These are phyloP conservation scores for Coix lacrymajobi DNA, from an alignment of 176 grass and related monocot species.

Conservation along the genomic window DNA sequence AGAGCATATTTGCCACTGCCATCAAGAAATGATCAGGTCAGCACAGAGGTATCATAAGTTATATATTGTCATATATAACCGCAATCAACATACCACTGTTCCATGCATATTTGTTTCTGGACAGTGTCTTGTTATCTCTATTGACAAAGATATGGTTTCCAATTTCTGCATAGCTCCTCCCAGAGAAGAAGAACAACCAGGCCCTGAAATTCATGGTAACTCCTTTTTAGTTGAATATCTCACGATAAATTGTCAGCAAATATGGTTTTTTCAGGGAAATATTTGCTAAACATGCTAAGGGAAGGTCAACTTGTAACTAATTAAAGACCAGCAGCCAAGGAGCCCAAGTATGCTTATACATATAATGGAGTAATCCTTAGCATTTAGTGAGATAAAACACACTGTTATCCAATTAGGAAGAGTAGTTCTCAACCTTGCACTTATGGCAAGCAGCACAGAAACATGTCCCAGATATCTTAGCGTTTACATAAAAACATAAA, in stretches of 20 bases:
- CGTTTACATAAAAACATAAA: background rate
- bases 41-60: background rate
- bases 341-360: background rate
- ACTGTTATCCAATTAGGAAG: background rate
- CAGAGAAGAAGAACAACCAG: constrained; percentile 63
- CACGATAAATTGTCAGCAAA: background rate
- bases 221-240: background rate
- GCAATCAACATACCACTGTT: constrained; percentile 33
- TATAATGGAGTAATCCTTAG: background rate
- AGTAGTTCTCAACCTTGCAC: background rate
- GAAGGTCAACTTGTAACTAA: background rate
- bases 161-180: constrained; percentile 59
- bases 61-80: background rate
- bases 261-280: background rate
- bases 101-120: constrained; percentile 51
- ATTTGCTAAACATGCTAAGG: background rate
- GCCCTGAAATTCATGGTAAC: constrained; percentile 39
- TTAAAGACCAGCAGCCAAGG: background rate
- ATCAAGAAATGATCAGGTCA: background rate
- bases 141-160: constrained; percentile 56
- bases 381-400: background rate
- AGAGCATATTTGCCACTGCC: constrained; percentile 60
- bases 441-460: background rate
- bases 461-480: background rate
- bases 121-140: constrained; percentile 44